Conservation (phyloP, 148 eudicot genomes). For the Chenopodium album region DNA sequence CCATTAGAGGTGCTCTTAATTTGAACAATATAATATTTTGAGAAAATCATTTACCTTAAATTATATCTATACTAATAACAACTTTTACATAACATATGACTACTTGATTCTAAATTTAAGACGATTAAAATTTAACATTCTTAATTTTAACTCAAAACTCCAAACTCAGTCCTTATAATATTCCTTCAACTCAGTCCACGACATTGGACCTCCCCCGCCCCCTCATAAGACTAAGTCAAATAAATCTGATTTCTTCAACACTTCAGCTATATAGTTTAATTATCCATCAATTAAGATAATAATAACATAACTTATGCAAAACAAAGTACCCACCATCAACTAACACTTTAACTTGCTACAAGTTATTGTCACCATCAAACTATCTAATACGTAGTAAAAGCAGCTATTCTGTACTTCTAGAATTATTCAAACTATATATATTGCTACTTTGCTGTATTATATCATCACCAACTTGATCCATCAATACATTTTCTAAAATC, state of each 20-base stretch:
- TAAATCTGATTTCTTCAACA: background rate
- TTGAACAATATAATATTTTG: too few species aligned
- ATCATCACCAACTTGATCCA: background rate
- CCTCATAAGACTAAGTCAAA: slow-evolving; percentile 9
- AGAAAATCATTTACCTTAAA: too few species aligned
- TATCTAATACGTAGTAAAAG: background rate
- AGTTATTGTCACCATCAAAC: background rate
- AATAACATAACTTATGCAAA: background rate
- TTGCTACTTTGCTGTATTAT: background rate
- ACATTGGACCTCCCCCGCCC: background rate
- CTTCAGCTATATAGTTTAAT: background rate
- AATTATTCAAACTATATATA: slow-evolving; percentile 10
- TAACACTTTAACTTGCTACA: background rate
- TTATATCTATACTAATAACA: too few species aligned
- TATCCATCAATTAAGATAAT: background rate
- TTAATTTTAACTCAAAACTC: too few species aligned
- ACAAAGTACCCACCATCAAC: background rate
- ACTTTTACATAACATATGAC: too few species aligned
- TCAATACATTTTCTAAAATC: too few species aligned
- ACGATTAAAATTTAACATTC: too few species aligned
- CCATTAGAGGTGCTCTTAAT: too few species aligned
- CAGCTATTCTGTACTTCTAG: background rate
- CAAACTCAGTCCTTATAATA: too few species aligned
- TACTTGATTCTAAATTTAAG: too few species aligned
- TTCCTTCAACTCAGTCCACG: background rate